These are phyloP conservation scores for Xanthoceras sorbifolium DNA, from an alignment of 345 rosid genomes.

Conservation along the genomic window DNA sequence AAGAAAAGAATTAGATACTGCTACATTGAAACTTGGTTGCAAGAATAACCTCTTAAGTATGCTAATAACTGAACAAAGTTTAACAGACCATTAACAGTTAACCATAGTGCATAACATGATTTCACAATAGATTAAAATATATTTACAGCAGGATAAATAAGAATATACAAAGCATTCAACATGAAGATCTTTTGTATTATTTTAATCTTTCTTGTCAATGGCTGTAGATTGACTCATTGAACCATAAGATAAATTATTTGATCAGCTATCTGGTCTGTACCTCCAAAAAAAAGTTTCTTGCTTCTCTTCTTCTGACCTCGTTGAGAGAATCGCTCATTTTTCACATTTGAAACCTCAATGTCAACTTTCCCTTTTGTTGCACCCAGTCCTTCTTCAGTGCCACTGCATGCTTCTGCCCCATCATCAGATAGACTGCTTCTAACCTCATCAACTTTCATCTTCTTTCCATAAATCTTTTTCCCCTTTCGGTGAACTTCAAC, in stretches of 20 bases:
- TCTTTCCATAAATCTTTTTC: conserved; percentile 59
- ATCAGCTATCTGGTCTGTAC: conserved; percentile 34
- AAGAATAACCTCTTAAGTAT: background rate
- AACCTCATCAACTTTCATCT: conserved; percentile 50
- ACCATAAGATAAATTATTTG: background rate
- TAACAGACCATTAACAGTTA: background rate
- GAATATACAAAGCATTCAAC: conserved; percentile 28
- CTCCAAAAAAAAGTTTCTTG: conserved; percentile 65
- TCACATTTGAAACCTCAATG: conserved; percentile 46
- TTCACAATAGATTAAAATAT: background rate
- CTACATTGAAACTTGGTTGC: too few species aligned
- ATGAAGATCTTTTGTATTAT: conserved; percentile 1
- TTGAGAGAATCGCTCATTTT: conserved; percentile 37
- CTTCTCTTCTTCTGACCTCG: conserved; percentile 53
- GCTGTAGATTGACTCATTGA: background rate
- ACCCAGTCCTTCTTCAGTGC: conserved; percentile 71
- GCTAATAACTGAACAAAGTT: background rate
- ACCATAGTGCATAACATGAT: background rate
- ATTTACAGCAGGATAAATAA: background rate
- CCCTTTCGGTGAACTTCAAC: conserved; percentile 61
- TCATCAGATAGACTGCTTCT: conserved; percentile 60
- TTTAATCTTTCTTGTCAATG: conserved; percentile 21
- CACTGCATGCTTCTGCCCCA: conserved; percentile 81
- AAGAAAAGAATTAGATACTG: conserved; percentile 1
- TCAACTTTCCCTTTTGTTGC: conserved; percentile 45